Base-by-base conservation (phyloP, 148 eudicot genomes). In the Suaeda aralocaspica region DNA sequence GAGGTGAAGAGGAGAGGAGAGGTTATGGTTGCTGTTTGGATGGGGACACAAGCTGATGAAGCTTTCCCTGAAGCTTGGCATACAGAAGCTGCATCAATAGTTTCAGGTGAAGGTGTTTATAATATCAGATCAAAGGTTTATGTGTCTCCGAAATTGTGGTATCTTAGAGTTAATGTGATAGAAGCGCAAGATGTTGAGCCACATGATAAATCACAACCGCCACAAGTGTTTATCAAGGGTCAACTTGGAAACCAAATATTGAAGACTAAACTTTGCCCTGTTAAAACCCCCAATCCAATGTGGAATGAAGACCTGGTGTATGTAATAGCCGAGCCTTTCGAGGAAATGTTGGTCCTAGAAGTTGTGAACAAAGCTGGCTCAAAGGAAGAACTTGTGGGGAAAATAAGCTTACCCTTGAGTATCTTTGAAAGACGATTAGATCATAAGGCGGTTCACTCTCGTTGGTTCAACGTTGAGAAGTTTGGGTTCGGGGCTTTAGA, bases 1-100 rank as follows among this genome's bases (percentile, higher is more conserved):
- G 80, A 82, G 28, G 72, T 72, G 18, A 82, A 67, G 70, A 24
- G 25, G 16, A 78, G 79, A 69, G 85, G 85, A 25, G 78, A 82
- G 59, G 75, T 82, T 13, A 82, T 82, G 85, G 57, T 82, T 28
- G 85, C 82, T 0, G 85, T 82, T 42, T 82, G 85, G 84, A 78
- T 78, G 84, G 84, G 84, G 5, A 82, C 82, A 48, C 84, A 82
- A 53, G 84, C 84, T 5, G 85, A 82, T 73, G 85, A 82, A 59
- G 85, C 85, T 6, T 82, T 82, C 59, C 85, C 85, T 44, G 85
- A 82, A 30, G 85, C 85, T 14, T 82, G 82, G 85, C 85, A 82
- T 61, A 71, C 85, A 0, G 85, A 82, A 45, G 85, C 85, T 15
- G 74, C 77, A 33, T 69, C 80, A 13, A 82, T 79, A 14, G 85